These are phyloP conservation scores for Galerina sulciceps DNA, from an alignment of 768 basidiomycete genomes.

Conservation along the genomic window DNA sequence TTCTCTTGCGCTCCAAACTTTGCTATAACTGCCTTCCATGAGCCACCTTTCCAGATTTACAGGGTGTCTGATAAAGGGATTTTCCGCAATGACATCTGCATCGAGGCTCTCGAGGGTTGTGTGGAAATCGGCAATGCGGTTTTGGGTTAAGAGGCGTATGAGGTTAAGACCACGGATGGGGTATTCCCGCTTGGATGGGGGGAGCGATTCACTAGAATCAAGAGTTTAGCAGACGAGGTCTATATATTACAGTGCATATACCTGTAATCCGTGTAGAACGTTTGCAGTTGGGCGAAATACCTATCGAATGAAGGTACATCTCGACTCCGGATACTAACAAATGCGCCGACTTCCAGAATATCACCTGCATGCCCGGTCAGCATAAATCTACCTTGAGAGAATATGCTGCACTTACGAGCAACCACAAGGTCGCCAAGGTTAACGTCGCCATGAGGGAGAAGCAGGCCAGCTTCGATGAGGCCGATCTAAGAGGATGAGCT, in stretches of 20 bases:
- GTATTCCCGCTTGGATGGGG: constrained; percentile 85
- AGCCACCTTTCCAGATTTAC: constrained; percentile 95
- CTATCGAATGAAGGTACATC: constrained; percentile 94
- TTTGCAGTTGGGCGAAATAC: constrained; percentile 90
- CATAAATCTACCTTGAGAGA: background rate
- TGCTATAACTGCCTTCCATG: constrained; percentile 98
- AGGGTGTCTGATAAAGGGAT: constrained; percentile 81
- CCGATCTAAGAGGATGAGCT: constrained; percentile 58
- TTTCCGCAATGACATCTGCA: constrained; percentile 67
- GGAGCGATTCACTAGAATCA: constrained; percentile 62
- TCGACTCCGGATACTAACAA: constrained; percentile 87
- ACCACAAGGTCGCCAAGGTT: constrained; percentile 71
- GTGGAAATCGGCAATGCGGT: constrained; percentile 97
- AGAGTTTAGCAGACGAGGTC: background rate
- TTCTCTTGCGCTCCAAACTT: constrained; percentile 95
- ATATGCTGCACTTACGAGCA: constrained; percentile 58
- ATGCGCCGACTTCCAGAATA: constrained; percentile 93
- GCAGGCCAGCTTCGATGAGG: constrained; percentile 75
- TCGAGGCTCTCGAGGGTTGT: constrained; percentile 91
- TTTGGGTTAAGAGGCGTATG: constrained; percentile 92
- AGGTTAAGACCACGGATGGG: constrained; percentile 92
- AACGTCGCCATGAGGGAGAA: constrained; percentile 70
- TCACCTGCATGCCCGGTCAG: constrained; percentile 59
- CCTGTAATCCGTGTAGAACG: constrained; percentile 89
- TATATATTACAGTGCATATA: constrained; percentile 23